Percentiles rank a stretch among this genome's conserved stretches.
Conservation (phyloP, 495 filamentous ascomycete genomes). For the Hypoxylon intermedium region DNA sequence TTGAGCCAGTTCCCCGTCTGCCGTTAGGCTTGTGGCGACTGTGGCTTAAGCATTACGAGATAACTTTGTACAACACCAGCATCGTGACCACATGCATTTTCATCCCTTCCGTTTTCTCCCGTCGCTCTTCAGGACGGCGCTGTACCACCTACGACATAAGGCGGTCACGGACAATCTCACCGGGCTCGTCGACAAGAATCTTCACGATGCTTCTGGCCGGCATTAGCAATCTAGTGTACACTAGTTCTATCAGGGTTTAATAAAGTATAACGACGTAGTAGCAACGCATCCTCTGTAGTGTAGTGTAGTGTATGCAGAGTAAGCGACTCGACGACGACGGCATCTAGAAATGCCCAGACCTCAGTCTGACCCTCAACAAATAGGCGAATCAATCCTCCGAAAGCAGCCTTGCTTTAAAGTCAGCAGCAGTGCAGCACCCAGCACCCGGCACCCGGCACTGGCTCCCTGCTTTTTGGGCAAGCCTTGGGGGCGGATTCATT, state of each 20-base stretch:
- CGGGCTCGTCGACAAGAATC: slow-evolving; percentile 21
- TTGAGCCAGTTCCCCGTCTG: neutral
- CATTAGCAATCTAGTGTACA: neutral
- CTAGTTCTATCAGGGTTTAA: neutral
- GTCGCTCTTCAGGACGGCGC: neutral
- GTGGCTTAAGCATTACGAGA: slow-evolving; percentile 20
- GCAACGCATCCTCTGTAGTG: too few species aligned
- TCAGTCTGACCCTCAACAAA: slow-evolving; percentile 14
- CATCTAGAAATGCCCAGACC: neutral
- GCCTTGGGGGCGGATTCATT: slow-evolving; percentile 24
- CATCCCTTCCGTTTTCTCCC: slow-evolving; percentile 19
- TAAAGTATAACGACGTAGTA: neutral
- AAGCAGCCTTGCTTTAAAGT: slow-evolving; percentile 5
- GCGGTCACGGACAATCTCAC: slow-evolving; percentile 16
- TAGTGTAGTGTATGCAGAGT: too few species aligned
- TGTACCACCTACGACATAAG: neutral
- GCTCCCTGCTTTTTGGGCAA: slow-evolving; percentile 25
- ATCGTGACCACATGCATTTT: neutral
- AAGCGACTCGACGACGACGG: slow-evolving; percentile 1
- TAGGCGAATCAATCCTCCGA: slow-evolving; percentile 14
- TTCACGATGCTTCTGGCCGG: slow-evolving; percentile 21
- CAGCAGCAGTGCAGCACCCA: too few species aligned
- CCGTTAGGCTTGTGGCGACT: slow-evolving; percentile 7
- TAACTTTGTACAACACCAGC: neutral
- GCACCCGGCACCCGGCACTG: slow-evolving; percentile 18